Base-by-base conservation (phyloP, 2,329 filamentous ascomycete genomes). In the Ophiocordyceps camponoti-leonardi region DNA sequence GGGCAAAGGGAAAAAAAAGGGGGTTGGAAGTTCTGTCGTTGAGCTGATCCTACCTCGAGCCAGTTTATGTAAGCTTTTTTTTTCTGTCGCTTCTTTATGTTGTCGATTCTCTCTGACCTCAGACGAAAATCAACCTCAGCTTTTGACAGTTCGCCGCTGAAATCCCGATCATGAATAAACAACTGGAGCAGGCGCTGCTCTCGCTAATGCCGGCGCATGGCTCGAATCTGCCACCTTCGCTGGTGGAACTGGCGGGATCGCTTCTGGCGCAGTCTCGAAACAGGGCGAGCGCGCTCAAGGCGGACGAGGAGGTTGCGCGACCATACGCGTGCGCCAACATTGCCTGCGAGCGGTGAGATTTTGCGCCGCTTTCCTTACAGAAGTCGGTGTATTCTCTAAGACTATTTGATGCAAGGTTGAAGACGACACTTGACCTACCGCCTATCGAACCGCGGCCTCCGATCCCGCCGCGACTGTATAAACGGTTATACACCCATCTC, bases 261-360 rank as follows among this genome's bases (percentile, higher is more conserved):
- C 68, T 94, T 7, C 74, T 93, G 41, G 80, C 84, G 2, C 86
- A 92, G 61, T 93, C 86, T 13, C 78, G 85, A 31, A 77, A 79
- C 56, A 80, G 79, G 54, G 86, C 85, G 44, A 80, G 77, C 56
- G 82, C 75, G 16, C 69, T 95, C 45, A 93, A 87, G 58, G 73
- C 79, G 3, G 86, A 93, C 46, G 87, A 94, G 60, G 88, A 95
- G 60, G 79, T 92, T 51, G 86, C 82, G n/a, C 75, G 88, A 19
- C 72, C 76, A 5, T 92, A 92, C 60, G 83, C 82, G 4, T 94
- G 87, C 59, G 83, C 85, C 14, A 81, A 94, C 62, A 75, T 98
- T 49, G 92, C 92, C 19, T 96, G 88, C 58, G 86, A 90, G 54
- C 77, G 85, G 83, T 85, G 64, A 41, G 53, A 43, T 16, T 3